phyloP scores from a whole-genome alignment of 2,329 filamentous ascomycete genomes.

The Penicillium oxalicum region DNA sequence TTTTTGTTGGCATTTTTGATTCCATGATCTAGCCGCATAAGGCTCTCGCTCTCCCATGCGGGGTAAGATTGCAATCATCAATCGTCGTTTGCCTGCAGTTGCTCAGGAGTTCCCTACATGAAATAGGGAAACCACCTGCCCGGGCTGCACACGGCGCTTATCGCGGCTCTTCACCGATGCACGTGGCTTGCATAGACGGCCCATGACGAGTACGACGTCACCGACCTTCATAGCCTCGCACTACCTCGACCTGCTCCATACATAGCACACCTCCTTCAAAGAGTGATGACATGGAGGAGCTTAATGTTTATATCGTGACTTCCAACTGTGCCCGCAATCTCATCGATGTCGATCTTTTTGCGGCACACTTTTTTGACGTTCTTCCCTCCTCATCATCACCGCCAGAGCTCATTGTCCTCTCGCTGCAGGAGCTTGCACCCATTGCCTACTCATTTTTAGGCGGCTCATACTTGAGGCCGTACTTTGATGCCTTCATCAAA shows the following conservation, averaged over 20 bases:
- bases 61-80: too few relatives aligned
- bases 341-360: conserved; percentile 65
- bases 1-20: conserved; percentile 3
- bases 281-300: conserved; percentile 36
- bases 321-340: conserved; percentile 79
- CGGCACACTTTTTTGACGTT: conserved; percentile 60
- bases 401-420: conserved; percentile 59
- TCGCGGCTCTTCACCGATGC: conserved; percentile 6
- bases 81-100: too few relatives aligned
- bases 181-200: conserved; percentile 3
- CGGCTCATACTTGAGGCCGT: conserved; percentile 68
- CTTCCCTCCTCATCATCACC: conserved; percentile 47
- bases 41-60: too few relatives aligned
- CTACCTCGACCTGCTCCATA: not conserved
- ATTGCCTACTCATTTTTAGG: conserved; percentile 80
- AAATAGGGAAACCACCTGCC: too few relatives aligned
- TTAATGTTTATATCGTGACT: conserved; percentile 73
- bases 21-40: not conserved
- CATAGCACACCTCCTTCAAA: conserved; percentile 7
- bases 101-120: too few relatives aligned
- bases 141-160: not conserved
- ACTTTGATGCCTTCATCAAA: conserved; percentile 64
- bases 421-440: conserved; percentile 83
- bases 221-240: conserved; percentile 1
- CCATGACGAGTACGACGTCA: conserved; percentile 13